These are phyloP conservation scores for Posidonia oceanica DNA, from an alignment of 116 monocot species.

Conservation along the genomic window DNA sequence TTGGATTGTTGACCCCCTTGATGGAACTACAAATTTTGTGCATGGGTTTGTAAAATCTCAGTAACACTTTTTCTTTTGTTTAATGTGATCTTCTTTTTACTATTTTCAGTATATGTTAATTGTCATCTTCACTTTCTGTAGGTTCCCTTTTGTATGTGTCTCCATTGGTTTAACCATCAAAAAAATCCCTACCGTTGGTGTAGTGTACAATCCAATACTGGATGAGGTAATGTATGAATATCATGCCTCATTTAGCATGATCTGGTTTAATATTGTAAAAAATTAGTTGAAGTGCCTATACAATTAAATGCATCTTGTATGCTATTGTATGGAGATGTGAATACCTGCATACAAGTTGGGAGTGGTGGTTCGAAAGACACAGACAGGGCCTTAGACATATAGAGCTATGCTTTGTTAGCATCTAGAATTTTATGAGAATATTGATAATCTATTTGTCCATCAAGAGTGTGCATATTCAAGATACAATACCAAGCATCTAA, in stretches of 20 bases:
- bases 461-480: no score
- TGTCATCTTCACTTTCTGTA: constrained; percentile 13
- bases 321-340: no score
- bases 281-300: no score
- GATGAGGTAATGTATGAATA: constrained; percentile 49
- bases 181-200: constrained; percentile 83
- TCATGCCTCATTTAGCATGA: neutral
- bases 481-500: no score
- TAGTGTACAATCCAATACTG: constrained; percentile 91
- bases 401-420: no score
- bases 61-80: neutral
- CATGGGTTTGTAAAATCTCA: constrained; percentile 43
- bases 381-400: no score
- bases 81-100: constrained; percentile 1
- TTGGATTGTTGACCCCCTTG: constrained; percentile 92
- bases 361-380: no score
- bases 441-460: no score
- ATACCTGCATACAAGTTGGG: no score
- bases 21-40: constrained; percentile 93
- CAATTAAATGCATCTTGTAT: no score
- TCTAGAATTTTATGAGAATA: no score
- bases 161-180: constrained; percentile 91
- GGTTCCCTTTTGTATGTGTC: constrained; percentile 94
- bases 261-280: neutral
- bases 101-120: neutral